Evolutionary conservation across 305 asterid genomes (phyloP).

Genomic region (Withania somnifera): DNA sequence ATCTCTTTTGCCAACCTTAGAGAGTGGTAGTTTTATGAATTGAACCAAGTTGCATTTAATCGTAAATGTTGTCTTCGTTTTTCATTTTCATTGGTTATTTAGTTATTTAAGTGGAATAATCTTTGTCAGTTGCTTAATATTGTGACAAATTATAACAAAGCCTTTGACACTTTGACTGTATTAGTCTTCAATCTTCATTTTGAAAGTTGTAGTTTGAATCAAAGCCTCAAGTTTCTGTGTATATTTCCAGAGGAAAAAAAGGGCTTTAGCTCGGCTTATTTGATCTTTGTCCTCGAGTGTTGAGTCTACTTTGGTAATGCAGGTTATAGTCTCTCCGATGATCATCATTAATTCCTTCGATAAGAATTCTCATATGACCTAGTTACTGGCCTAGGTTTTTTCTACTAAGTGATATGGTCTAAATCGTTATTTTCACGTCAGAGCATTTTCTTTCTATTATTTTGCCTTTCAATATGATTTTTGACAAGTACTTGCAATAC

Average conservation of each 20-base stretch:
- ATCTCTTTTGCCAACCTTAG: background rate
- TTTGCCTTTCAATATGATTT: background rate
- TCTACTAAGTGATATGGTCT: background rate
- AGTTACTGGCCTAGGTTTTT: background rate
- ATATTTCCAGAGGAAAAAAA: background rate
- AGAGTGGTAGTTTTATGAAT: background rate
- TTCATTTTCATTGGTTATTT: background rate
- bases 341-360: background rate
- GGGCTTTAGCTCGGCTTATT: background rate
- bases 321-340: background rate
- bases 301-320: background rate
- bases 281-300: background rate
- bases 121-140: background rate
- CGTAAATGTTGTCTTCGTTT: background rate
- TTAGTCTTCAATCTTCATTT: background rate
- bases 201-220: background rate
- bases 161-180: background rate
- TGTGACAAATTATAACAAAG: background rate
- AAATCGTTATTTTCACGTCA: background rate
- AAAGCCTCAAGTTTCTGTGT: background rate
- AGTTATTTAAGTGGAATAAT: background rate
- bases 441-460: background rate
- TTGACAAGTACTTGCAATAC: conserved; percentile 9
- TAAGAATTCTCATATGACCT: background rate
- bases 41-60: background rate